These are phyloP conservation scores for Candida ficus DNA, from an alignment of 805 yeast species.

Conservation along the genomic window DNA sequence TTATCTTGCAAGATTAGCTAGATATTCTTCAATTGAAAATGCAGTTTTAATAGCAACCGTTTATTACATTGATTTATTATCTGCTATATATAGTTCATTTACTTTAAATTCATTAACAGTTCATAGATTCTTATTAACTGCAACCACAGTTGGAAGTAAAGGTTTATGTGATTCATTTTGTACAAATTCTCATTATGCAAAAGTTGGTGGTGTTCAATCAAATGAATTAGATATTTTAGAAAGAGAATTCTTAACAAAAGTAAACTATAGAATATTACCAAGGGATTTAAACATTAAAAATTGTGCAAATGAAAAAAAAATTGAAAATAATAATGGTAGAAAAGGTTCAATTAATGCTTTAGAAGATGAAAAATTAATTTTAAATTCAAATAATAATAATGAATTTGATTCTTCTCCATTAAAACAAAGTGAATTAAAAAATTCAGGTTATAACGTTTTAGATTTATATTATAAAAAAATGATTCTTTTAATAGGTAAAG, in stretches of 20 bases:
- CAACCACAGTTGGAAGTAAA: conserved; percentile 86
- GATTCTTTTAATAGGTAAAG: conserved; percentile 43
- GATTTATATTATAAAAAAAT: conserved; percentile 45
- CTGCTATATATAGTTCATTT: conserved; percentile 73
- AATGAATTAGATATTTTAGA: conserved; percentile 83
- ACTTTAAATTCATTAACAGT: conserved; percentile 88
- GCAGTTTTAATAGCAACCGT: conserved; percentile 76
- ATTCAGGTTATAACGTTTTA: conserved; percentile 36
- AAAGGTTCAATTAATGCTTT: conserved; percentile 17
- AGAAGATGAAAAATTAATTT: conserved; percentile 9
- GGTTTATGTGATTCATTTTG: conserved; percentile 92
- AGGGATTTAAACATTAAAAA: conserved; percentile 34
- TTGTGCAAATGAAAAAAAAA: conserved; percentile 29
- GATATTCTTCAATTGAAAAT: conserved; percentile 80
- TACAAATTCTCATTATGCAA: conserved; percentile 89
- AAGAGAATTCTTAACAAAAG: conserved; percentile 76
- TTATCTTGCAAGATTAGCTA: conserved; percentile 69
- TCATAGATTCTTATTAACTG: conserved; percentile 84
- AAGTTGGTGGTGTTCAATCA: conserved; percentile 88
- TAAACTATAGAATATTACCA: conserved; percentile 74
- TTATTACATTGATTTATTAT: conserved; percentile 84
- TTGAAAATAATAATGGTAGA: conserved; percentile 8
- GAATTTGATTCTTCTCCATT: conserved; percentile 13
- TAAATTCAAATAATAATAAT: not conserved
- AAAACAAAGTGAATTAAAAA: conserved; percentile 12